Evolutionary conservation across 2,329 filamentous ascomycete genomes (phyloP), one percentile per base, ranked within the genome.

Genomic region (Ophiostoma sp.): DNA sequence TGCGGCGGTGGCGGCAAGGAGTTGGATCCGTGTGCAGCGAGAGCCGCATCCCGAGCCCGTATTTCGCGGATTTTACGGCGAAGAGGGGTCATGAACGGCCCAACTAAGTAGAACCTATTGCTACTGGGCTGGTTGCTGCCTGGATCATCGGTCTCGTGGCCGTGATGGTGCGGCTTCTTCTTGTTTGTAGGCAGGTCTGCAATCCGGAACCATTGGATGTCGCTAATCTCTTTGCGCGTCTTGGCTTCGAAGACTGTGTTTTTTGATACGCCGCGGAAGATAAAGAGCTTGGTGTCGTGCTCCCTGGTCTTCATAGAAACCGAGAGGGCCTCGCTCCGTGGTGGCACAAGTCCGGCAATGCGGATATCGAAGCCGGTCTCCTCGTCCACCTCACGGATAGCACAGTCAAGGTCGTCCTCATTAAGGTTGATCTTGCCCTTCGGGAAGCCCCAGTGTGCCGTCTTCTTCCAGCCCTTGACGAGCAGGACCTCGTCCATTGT

Each of bases 401-500:
- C 95, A 77, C 96, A 99, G 76, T 95, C 93, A 68, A 98, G 79
- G 75, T 99, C 94, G 70, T 91, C 88, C 78, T 99, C 95, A 74
- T 96, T 92, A 79, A 97, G 96, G 81, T 97, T 97, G 79, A 99
- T 98, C 80, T 99, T 99, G 52, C 95, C 96, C 66, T 94, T 83
- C 0, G 95, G 95, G 69, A 99, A 99, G 76, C 93, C 96, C 95
- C 95, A 99, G 76, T 90, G 94, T 12, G 94, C 91, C 45, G 90
- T 89, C 77, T 97, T 98, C 82, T 98, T 99, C 92, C 93, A 99
- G 16, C 95, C 96, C 76, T 97, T 96, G 70, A 99, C 96, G 60
- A 99, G 83, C 14, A 99, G 87, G 0, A 93, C 91, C 66, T 93
- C 89, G 75, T 98, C 94, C 93, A 99, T 97, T n/a, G 85, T 86